Base-by-base conservation (phyloP, 163 green algal species). In the Chloroidium sp. region DNA sequence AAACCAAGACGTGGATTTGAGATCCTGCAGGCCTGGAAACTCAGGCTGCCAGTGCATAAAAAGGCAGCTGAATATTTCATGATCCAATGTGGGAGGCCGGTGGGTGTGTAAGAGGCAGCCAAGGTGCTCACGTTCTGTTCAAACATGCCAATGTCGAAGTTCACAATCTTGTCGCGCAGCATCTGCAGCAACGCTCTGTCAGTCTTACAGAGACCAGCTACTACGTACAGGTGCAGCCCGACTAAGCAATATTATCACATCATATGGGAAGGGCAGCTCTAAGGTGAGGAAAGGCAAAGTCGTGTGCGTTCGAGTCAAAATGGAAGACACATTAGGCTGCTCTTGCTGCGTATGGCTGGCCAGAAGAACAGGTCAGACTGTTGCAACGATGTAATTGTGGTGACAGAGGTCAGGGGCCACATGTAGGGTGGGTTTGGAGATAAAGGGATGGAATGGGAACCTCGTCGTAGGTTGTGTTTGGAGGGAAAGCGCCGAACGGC, bases 101-200 rank as follows among this genome's bases (percentile, higher is more conserved):
- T 36, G 36, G 36, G 36, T 36, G 36, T 36, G 36, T 36, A 36
- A 36, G 36, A 36, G 36, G 36, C 36, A 36, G 36, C 36, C 36
- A 36, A 36, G 36, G 36, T 36, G 36, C 36, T 36, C 36, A 64
- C 81, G 74, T 82, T 85, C 75, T 85, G 81, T 60, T 85, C 81
- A 64, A 72, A 85, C 77, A 85, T 59, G 62, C 76, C 81, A 13
- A 81, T 58, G 58, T 84, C 76, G 69, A 80, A 81, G 3, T 62
- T 69, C 3, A 74, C 61, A n/a, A 84, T 59, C 3, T 62, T 72
- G 1, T 57, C 58, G 4, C 68, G 36, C 76, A 81, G 69, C 1
- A 69, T 36, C 76, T 84, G 61, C 61, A 59, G 12, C 60, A 80
- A n/a, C 8, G 58, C 8, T 76, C 3, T 57, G 8, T 60, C 58